phyloP scores from a whole-genome alignment of 257 asterid genomes.

The Cruciata laevipes region DNA sequence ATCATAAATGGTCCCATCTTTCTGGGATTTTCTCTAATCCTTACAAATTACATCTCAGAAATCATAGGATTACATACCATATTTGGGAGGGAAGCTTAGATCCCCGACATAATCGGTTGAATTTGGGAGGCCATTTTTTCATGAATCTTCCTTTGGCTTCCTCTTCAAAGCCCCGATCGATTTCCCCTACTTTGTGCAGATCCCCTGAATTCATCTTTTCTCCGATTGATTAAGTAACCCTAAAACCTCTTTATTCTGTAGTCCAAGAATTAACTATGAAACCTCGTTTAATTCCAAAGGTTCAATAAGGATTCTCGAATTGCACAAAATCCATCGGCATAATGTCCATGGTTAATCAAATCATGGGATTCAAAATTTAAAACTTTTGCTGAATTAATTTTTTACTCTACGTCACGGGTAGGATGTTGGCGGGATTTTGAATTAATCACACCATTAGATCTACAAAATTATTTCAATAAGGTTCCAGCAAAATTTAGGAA shows the following conservation, averaged over 20 bases:
- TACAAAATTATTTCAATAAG: too few species aligned
- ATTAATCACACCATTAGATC: too few species aligned
- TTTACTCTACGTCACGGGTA: too few species aligned
- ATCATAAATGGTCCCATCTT: neutral
- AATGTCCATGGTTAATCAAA: too few species aligned
- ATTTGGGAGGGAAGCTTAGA: constrained; percentile 80
- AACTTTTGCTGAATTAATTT: too few species aligned
- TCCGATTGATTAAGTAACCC: too few species aligned
- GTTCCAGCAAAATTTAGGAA: too few species aligned
- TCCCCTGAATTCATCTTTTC: constrained; percentile 62
- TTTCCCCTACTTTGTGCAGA: constrained; percentile 71
- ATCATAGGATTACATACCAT: constrained; percentile 31
- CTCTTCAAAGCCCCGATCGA: constrained; percentile 69
- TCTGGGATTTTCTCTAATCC: neutral
- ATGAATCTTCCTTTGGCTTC: constrained; percentile 56
- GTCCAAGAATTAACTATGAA: neutral
- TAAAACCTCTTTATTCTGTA: too few species aligned
- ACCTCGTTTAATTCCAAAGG: neutral
- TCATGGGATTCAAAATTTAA: too few species aligned
- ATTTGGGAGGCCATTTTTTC: constrained; percentile 72
- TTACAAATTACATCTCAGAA: neutral
- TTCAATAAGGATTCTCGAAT: neutral
- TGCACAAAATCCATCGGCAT: too few species aligned
- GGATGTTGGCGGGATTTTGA: too few species aligned
- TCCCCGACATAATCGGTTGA: constrained; percentile 91